phyloP scores from a whole-genome alignment of 495 filamentous ascomycete genomes.

The Penicillium herquei region DNA sequence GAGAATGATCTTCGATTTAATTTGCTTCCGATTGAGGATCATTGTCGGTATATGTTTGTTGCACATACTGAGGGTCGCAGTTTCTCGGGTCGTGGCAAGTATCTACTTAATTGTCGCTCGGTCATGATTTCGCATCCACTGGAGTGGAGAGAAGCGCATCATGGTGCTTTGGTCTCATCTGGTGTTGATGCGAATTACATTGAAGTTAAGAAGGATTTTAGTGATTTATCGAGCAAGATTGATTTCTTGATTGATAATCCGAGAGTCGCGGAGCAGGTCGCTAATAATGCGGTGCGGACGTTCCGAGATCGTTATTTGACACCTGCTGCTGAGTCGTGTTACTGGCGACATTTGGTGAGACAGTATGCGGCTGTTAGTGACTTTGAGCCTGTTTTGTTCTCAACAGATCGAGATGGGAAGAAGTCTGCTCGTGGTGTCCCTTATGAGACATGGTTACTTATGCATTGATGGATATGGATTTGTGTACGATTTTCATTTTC shows the following conservation, averaged over 20 bases:
- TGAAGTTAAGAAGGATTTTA: slow-evolving; percentile 53
- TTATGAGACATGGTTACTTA: slow-evolving; percentile 44
- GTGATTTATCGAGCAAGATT: slow-evolving; percentile 53
- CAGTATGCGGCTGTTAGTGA: slow-evolving; percentile 44
- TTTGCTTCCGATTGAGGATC: slow-evolving; percentile 51
- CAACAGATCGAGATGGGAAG: slow-evolving; percentile 23
- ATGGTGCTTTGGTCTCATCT: slow-evolving; percentile 34
- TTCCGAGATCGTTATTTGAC: slow-evolving; percentile 62
- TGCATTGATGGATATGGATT: slow-evolving; percentile 14
- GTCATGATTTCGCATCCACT: slow-evolving; percentile 52
- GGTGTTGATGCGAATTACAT: slow-evolving; percentile 62
- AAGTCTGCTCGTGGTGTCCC: slow-evolving; percentile 30
- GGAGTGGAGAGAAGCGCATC: slow-evolving; percentile 41
- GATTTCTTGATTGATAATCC: slow-evolving; percentile 49
- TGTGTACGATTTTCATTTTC: background rate
- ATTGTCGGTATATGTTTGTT: slow-evolving; percentile 59
- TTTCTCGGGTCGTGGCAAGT: slow-evolving; percentile 59
- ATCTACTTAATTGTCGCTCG: slow-evolving; percentile 58
- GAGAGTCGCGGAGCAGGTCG: slow-evolving; percentile 51
- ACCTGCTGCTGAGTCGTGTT: slow-evolving; percentile 59
- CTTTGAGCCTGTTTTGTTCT: slow-evolving; percentile 42
- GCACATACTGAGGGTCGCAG: slow-evolving; percentile 56
- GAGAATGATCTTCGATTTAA: slow-evolving; percentile 35
- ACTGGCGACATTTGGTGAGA: slow-evolving; percentile 56
- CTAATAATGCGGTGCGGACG: slow-evolving; percentile 50